Percentiles rank a stretch among this genome's conserved stretches.
Evolutionary conservation across 2,329 filamentous ascomycete genomes (phyloP).

Genomic region (Tolypocladium nubicola): DNA sequence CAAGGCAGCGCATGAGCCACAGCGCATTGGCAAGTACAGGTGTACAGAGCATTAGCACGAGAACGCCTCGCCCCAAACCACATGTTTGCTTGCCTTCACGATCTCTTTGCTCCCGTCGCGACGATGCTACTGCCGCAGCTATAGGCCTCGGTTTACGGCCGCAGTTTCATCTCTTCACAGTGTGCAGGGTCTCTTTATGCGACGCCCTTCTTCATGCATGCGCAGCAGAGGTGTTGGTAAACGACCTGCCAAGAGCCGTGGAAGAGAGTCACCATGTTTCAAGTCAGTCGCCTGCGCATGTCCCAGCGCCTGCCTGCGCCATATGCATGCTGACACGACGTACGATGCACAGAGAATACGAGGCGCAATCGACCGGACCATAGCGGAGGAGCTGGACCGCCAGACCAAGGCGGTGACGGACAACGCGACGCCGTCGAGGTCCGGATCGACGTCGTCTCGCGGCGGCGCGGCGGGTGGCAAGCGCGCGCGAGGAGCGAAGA

Average conservation of each 20-base stretch:
- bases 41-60: not conserved
- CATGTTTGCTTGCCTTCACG: not conserved
- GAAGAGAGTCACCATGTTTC: conserved; percentile 15
- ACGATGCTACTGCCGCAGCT: not conserved
- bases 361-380: conserved; percentile 75
- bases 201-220: not conserved
- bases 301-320: not conserved
- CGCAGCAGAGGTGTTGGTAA: not conserved
- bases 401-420: conserved; percentile 43
- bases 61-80: not conserved
- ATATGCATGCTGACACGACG: conserved; percentile 1
- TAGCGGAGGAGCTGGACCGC: conserved; percentile 84
- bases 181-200: not conserved
- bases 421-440: conserved; percentile 29
- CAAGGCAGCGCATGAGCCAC: not conserved
- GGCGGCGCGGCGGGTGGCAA: conserved; percentile 17
- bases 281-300: conserved; percentile 12
- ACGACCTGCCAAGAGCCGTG: not conserved
- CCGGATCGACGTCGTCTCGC: conserved; percentile 12
- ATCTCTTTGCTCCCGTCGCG: not conserved
- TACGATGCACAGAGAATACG: conserved; percentile 54
- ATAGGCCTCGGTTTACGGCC: not conserved
- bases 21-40: not conserved
- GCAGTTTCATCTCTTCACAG: not conserved
- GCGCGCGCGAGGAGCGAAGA: conserved; percentile 27